phyloP scores from a whole-genome alignment of 108 stramenopile species.

The Skeletonema marinoi region DNA sequence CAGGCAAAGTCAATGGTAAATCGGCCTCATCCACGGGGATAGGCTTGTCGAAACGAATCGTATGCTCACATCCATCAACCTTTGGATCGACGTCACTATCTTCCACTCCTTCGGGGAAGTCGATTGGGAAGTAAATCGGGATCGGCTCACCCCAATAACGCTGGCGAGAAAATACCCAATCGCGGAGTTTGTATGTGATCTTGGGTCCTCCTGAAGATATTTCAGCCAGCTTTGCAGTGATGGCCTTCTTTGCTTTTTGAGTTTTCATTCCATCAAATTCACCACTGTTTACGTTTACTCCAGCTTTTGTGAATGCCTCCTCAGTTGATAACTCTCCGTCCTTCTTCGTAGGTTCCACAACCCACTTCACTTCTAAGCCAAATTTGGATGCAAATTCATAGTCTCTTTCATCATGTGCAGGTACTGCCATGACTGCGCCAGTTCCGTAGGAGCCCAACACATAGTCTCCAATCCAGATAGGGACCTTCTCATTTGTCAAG shows the following conservation, averaged over 20 bases:
- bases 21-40: conserved; percentile 94
- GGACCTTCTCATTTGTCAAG: conserved; percentile 88
- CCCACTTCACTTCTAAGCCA: conserved; percentile 86
- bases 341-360: conserved; percentile 64
- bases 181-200: conserved; percentile 95
- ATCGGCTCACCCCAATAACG: conserved; percentile 99
- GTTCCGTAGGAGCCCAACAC: conserved; percentile 97
- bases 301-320: conserved; percentile 78
- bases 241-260: conserved; percentile 74
- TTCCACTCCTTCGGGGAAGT: conserved; percentile 88
- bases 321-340: conserved; percentile 51
- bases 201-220: conserved; percentile 74
- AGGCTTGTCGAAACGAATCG: conserved; percentile 88
- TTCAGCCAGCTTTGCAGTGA: conserved; percentile 67
- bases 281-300: conserved; percentile 77
- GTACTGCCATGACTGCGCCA: conserved; percentile 99
- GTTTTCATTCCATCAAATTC: conserved; percentile 87
- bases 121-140: conserved; percentile 98
- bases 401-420: conserved; percentile 97
- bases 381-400: conserved; percentile 93
- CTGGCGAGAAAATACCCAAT: conserved; percentile 99
- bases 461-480: conserved; percentile 97
- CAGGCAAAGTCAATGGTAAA: conserved; percentile 90
- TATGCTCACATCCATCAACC: conserved; percentile 76
- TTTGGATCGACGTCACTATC: conserved; percentile 66